Evolutionary conservation across 1,284 basidiomycete genomes (phyloP).

Genomic region (Malassezia cuniculi): DNA sequence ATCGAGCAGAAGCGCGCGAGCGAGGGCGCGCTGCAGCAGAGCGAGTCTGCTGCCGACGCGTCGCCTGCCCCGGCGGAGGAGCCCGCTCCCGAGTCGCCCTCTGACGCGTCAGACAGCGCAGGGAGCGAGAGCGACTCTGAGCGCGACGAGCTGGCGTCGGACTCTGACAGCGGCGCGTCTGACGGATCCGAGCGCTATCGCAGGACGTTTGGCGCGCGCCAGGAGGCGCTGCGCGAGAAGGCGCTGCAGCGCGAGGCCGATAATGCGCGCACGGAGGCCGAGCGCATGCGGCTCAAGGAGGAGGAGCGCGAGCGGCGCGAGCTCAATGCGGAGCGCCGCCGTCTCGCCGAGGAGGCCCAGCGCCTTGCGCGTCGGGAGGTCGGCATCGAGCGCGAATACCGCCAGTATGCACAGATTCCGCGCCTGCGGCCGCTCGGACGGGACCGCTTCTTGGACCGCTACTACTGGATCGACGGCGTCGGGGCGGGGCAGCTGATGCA

Average conservation of each 20-base stretch:
- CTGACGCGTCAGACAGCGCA: constrained; percentile 22
- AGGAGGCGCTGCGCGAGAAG: constrained; percentile 37
- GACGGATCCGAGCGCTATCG: constrained; percentile 19
- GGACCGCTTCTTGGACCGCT: constrained; percentile 81
- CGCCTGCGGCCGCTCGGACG: constrained; percentile 74
- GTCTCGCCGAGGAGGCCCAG: constrained; percentile 60
- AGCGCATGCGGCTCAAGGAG: constrained; percentile 21
- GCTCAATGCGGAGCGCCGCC: constrained; percentile 22
- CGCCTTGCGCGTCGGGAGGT: constrained; percentile 66
- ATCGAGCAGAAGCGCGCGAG: neutral
- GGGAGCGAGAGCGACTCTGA: too few species aligned
- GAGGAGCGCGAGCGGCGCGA: constrained; percentile 32
- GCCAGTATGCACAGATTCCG: constrained; percentile 66
- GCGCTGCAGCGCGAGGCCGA: constrained; percentile 30
- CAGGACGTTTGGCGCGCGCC: constrained; percentile 24
- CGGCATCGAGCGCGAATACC: constrained; percentile 80
- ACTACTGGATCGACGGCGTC: constrained; percentile 98
- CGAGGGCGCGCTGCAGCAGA: constrained; percentile 2
- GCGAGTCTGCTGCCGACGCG: neutral
- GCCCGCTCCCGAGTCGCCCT: constrained; percentile 2
- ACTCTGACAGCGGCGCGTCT: constrained; percentile 46
- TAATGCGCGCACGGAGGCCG: constrained; percentile 17
- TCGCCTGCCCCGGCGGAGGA: neutral
- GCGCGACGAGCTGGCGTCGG: constrained; percentile 35
- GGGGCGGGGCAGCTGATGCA: constrained; percentile 62